Evolutionary conservation across 148 eudicot species (phyloP).

Genomic region (Chenopodium quinoa): DNA sequence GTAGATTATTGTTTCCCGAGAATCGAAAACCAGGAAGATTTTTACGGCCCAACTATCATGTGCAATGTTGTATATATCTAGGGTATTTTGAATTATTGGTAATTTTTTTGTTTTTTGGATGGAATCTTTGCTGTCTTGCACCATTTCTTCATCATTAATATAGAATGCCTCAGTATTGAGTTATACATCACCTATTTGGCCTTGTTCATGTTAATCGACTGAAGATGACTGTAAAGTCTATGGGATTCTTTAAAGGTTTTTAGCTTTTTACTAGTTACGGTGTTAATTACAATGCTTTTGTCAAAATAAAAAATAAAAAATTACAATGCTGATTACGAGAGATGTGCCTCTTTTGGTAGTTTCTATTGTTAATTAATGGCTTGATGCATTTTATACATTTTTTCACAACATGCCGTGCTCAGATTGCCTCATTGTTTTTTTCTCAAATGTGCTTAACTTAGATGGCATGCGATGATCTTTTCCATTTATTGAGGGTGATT

Average conservation of each 20-base stretch:
- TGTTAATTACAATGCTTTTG: background rate
- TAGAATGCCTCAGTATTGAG: background rate
- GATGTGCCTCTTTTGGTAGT: background rate
- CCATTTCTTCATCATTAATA: background rate
- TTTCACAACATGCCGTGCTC: background rate
- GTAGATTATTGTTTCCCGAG: background rate
- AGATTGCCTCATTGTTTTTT: too few relatives aligned
- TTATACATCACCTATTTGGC: background rate
- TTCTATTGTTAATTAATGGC: background rate
- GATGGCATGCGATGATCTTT: background rate
- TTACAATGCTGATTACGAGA: background rate
- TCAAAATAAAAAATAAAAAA: too few relatives aligned
- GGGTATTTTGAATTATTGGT: too few relatives aligned
- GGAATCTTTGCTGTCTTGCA: background rate
- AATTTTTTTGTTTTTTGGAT: too few relatives aligned
- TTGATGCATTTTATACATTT: too few relatives aligned
- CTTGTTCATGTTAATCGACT: background rate
- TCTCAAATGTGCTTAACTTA: too few relatives aligned
- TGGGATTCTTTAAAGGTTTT: background rate
- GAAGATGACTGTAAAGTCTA: background rate
- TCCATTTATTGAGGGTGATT: background rate
- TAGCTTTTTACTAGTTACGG: background rate
- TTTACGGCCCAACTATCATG: background rate
- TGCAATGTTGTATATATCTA: too few relatives aligned
- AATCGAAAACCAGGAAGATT: too few relatives aligned